phyloP scores from a whole-genome alignment of 495 filamentous ascomycete genomes.

The Aspergillus ellipticus region DNA sequence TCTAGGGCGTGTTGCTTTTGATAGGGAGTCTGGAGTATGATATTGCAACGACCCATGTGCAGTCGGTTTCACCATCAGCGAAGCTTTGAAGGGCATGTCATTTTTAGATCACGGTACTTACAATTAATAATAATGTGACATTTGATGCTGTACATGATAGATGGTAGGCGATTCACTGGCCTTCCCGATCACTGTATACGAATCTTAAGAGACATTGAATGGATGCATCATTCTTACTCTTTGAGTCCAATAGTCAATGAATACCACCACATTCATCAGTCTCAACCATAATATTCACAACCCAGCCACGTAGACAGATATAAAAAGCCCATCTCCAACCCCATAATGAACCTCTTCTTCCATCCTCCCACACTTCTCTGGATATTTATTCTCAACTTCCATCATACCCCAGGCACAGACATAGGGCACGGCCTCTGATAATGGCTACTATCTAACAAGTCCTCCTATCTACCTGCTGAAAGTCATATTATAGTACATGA shows the following conservation, averaged over 20 bases:
- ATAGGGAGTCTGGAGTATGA: constrained; percentile 13
- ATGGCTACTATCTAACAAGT: too few relatives aligned
- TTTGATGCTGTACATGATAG: neutral
- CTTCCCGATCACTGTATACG: neutral
- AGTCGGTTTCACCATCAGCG: neutral
- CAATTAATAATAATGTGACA: constrained; percentile 24
- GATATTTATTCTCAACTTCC: too few relatives aligned
- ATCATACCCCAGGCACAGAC: too few relatives aligned
- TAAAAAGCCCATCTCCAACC: too few relatives aligned
- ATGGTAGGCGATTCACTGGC: neutral
- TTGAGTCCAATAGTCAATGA: neutral
- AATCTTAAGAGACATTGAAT: neutral
- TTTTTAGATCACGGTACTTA: constrained; percentile 20
- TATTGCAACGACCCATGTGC: constrained; percentile 13
- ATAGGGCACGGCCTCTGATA: too few relatives aligned
- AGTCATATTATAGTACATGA: too few relatives aligned
- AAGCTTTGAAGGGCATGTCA: constrained; percentile 12
- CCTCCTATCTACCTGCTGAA: too few relatives aligned
- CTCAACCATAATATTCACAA: too few relatives aligned
- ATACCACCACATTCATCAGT: neutral
- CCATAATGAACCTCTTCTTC: too few relatives aligned
- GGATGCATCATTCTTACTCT: neutral
- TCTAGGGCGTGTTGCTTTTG: neutral
- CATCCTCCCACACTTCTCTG: too few relatives aligned
- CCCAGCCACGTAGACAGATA: too few relatives aligned